Conservation (phyloP, 495 filamentous ascomycete species). For the Mytilinidion resinicola region DNA sequence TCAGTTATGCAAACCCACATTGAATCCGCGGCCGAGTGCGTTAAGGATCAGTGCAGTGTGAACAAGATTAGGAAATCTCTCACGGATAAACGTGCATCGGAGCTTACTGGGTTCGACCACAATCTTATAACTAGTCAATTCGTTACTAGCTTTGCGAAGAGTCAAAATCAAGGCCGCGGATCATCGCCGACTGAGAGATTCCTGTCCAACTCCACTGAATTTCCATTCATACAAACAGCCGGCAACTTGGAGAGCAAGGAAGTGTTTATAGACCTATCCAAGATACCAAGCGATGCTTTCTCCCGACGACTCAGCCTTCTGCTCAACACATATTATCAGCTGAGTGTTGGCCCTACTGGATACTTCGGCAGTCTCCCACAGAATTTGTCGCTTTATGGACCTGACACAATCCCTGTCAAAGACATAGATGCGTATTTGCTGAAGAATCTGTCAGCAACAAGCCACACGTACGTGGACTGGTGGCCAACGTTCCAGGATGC, state of each 20-base stretch:
- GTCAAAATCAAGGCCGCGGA: background rate
- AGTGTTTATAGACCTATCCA: constrained; percentile 5
- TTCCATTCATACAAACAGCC: constrained; percentile 4
- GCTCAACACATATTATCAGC: constrained; percentile 25
- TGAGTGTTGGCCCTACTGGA: constrained; percentile 7
- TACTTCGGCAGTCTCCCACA: constrained; percentile 10
- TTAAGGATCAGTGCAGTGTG: constrained; percentile 6
- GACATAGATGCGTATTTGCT: constrained; percentile 17
- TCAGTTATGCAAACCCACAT: constrained; percentile 13
- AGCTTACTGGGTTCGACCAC: constrained; percentile 18
- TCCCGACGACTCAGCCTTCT: constrained; percentile 17
- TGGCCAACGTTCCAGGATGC: background rate
- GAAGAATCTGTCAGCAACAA: constrained; percentile 12
- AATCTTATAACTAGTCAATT: background rate
- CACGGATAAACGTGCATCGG: constrained; percentile 1
- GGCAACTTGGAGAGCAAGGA: background rate
- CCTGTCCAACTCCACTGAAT: constrained; percentile 8
- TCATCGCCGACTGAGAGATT: constrained; percentile 11
- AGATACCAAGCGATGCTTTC: constrained; percentile 11
- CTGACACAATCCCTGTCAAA: constrained; percentile 17
- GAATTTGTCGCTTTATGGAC: constrained; percentile 24
- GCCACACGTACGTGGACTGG: constrained; percentile 8
- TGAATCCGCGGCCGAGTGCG: constrained; percentile 17
- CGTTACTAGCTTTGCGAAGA: constrained; percentile 1
- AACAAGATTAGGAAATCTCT: constrained; percentile 14